These are phyloP conservation scores for Neoboletus subvelutipes DNA, from an alignment of 768 basidiomycete species.

Conservation along the genomic window DNA sequence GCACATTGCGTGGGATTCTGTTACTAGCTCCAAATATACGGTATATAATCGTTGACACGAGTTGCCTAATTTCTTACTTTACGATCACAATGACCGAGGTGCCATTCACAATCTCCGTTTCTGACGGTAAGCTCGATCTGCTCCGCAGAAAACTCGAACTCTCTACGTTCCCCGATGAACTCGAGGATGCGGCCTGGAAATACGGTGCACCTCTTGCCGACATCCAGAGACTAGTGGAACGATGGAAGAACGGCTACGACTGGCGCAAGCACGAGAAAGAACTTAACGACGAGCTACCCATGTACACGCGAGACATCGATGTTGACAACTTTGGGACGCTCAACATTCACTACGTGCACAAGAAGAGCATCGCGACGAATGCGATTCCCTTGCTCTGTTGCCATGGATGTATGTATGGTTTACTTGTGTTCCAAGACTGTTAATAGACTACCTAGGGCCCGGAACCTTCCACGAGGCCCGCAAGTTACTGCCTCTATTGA, in stretches of 20 bases:
- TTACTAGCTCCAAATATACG: not conserved
- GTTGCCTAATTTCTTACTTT: not conserved
- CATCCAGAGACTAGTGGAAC: slow-evolving; percentile 44
- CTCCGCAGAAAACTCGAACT: slow-evolving; percentile 49
- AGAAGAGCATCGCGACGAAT: slow-evolving; percentile 41
- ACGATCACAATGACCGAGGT: slow-evolving; percentile 30
- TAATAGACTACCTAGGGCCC: slow-evolving; percentile 44
- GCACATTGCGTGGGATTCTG: not conserved
- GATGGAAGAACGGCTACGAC: slow-evolving; percentile 55
- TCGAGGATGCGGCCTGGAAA: slow-evolving; percentile 48
- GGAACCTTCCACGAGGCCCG: slow-evolving; percentile 47
- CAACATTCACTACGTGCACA: slow-evolving; percentile 60
- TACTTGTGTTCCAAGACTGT: not conserved
- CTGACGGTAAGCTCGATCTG: slow-evolving; percentile 40
- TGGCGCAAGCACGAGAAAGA: slow-evolving; percentile 53
- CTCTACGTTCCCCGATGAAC: slow-evolving; percentile 55
- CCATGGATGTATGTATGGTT: slow-evolving; percentile 49
- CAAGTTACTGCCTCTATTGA: slow-evolving; percentile 57
- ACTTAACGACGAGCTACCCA: slow-evolving; percentile 53
- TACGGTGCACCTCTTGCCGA: slow-evolving; percentile 54
- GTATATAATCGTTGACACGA: not conserved
- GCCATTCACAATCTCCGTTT: slow-evolving; percentile 48
- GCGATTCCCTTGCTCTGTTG: slow-evolving; percentile 62
- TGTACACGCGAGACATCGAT: slow-evolving; percentile 52
- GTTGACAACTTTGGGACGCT: slow-evolving; percentile 48